phyloP scores from a whole-genome alignment of 140 eudicot species.

The Cichorium intybus region DNA sequence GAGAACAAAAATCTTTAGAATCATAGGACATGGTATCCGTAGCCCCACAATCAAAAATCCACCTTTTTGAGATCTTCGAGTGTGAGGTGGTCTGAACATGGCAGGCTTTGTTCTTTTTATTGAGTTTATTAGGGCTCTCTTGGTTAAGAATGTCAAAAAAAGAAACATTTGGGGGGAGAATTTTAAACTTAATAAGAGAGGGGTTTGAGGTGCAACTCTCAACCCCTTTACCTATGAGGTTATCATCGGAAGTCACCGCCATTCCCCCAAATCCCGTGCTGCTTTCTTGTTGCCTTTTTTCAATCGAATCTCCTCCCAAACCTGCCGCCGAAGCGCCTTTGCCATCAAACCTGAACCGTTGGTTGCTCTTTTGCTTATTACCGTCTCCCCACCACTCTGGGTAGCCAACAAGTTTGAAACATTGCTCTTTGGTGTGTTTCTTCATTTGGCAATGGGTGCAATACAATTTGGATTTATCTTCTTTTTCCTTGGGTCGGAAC shows the following conservation, averaged over 20 bases:
- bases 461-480: background rate
- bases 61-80: background rate
- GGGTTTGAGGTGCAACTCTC: conserved; percentile 9
- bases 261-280: background rate
- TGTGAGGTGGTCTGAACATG: background rate
- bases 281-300: background rate
- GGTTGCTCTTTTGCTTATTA: background rate
- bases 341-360: background rate
- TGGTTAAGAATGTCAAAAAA: background rate
- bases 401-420: conserved; percentile 1
- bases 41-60: conserved; percentile 17
- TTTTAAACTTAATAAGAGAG: background rate
- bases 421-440: background rate
- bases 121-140: background rate
- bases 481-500: background rate
- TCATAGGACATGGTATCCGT: conserved; percentile 10
- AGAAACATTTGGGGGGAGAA: background rate
- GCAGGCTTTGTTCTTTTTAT: background rate
- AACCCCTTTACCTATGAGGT: background rate
- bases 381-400: conserved; percentile 7
- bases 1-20: background rate
- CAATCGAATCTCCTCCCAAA: background rate
- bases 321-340: background rate
- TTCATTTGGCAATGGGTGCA: background rate
- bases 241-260: background rate